These are phyloP conservation scores for Melastoma candidum DNA, from an alignment of 441 rosid genomes.

Conservation along the genomic window DNA sequence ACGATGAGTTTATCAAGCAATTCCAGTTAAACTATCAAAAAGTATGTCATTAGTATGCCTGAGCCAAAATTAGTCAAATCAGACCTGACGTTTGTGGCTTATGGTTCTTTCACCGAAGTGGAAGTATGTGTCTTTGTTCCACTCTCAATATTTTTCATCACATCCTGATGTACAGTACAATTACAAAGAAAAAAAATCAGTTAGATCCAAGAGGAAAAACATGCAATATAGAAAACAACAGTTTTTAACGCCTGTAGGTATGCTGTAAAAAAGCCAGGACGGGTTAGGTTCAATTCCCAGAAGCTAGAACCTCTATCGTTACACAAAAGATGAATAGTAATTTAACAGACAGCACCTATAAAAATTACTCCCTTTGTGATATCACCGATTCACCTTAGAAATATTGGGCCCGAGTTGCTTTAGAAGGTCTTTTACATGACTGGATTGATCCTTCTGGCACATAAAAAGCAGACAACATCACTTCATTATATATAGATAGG, in stretches of 20 bases:
- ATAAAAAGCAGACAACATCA: neutral
- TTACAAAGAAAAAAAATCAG: constrained; percentile 6
- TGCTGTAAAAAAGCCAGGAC: too few species aligned
- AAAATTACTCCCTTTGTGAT: too few species aligned
- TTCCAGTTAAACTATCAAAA: neutral
- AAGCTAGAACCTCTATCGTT: too few species aligned
- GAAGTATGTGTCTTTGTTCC: constrained; percentile 34
- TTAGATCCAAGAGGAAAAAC: neutral
- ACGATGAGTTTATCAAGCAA: constrained; percentile 4
- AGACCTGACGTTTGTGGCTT: constrained; percentile 34
- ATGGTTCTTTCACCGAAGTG: constrained; percentile 14
- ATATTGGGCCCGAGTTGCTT: constrained; percentile 36
- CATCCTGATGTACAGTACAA: constrained; percentile 28
- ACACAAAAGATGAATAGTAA: too few species aligned
- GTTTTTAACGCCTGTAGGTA: neutral
- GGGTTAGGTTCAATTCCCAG: too few species aligned
- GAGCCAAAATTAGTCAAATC: constrained; percentile 12
- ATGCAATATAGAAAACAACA: neutral
- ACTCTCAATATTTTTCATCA: constrained; percentile 17
- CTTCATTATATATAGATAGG: too few species aligned
- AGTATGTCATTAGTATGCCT: constrained; percentile 8
- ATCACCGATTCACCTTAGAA: constrained; percentile 35
- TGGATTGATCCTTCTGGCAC: constrained; percentile 36
- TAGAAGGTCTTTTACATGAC: constrained; percentile 34
- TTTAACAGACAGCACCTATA: too few species aligned